Percentiles rank a stretch among this genome's conserved stretches.
Evolutionary conservation across 768 basidiomycete genomes (phyloP).

Genomic region (Mycena capillaripes): DNA sequence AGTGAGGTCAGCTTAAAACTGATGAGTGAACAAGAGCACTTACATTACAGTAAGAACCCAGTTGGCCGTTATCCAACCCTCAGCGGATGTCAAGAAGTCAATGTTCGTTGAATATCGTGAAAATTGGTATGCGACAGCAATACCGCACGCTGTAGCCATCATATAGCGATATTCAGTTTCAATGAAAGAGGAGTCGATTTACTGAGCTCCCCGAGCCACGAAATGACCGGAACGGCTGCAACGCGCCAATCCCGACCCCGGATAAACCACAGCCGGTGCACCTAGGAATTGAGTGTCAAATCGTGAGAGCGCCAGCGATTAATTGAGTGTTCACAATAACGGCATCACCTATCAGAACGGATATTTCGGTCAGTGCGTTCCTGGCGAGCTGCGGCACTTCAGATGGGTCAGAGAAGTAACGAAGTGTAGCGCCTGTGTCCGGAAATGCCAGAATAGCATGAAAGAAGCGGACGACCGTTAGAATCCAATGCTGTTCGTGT

Average conservation of each 20-base stretch:
- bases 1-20: neutral
- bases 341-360: constrained; percentile 21
- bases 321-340: constrained; percentile 11
- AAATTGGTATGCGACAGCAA: neutral
- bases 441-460: neutral
- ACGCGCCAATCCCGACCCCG: constrained; percentile 3
- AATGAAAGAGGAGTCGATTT: neutral
- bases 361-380: neutral
- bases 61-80: constrained; percentile 1
- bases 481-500: constrained; percentile 19
- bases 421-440: neutral
- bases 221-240: neutral
- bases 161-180: neutral
- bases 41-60: neutral
- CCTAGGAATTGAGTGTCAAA: neutral
- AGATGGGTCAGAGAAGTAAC: neutral
- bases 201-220: constrained; percentile 9
- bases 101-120: neutral
- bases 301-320: neutral
- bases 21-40: neutral
- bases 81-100: neutral
- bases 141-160: constrained; percentile 1
- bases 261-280: constrained; percentile 25
- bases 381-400: neutral
- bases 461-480: constrained; percentile 7